Conservation (phyloP, 2,329 filamentous ascomycete species). For the Calonectria leucothoes region DNA sequence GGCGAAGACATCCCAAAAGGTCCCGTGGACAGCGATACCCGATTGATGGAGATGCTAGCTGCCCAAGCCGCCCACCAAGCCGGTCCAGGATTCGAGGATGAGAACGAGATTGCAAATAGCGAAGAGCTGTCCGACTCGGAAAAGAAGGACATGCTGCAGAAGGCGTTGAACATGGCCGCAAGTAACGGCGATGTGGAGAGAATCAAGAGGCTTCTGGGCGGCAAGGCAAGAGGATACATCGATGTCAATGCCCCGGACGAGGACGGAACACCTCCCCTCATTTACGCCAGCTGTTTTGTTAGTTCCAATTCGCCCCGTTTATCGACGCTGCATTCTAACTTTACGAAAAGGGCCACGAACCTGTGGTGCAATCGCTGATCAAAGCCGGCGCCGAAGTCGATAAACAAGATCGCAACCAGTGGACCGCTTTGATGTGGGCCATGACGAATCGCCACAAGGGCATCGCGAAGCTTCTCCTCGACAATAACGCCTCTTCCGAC, state of each 20-base stretch:
- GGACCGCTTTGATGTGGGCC: constrained; percentile 99
- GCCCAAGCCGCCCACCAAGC: constrained; percentile 88
- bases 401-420: constrained; percentile 94
- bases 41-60: constrained; percentile 95
- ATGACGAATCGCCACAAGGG: constrained; percentile 98
- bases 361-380: constrained; percentile 85
- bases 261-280: constrained; percentile 94
- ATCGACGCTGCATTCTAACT: constrained; percentile 11
- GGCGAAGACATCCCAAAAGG: constrained; percentile 68
- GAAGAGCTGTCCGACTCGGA: constrained; percentile 79
- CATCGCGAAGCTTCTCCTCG: constrained; percentile 91
- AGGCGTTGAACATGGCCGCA: constrained; percentile 91
- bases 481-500: constrained; percentile 94
- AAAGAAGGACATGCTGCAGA: constrained; percentile 86
- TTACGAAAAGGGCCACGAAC: constrained; percentile 78
- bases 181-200: constrained; percentile 94
- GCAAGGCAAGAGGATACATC: constrained; percentile 79
- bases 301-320: constrained; percentile 45
- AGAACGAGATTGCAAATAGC: constrained; percentile 82
- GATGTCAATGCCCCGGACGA: constrained; percentile 91
- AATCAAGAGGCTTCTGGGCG: constrained; percentile 79
- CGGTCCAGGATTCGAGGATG: constrained; percentile 78
- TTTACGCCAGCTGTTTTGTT: constrained; percentile 98
- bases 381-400: constrained; percentile 90
- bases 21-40: constrained; percentile 81